These are phyloP conservation scores for Nicotiana rustica DNA, from an alignment of 305 asterid species.

Conservation along the genomic window DNA sequence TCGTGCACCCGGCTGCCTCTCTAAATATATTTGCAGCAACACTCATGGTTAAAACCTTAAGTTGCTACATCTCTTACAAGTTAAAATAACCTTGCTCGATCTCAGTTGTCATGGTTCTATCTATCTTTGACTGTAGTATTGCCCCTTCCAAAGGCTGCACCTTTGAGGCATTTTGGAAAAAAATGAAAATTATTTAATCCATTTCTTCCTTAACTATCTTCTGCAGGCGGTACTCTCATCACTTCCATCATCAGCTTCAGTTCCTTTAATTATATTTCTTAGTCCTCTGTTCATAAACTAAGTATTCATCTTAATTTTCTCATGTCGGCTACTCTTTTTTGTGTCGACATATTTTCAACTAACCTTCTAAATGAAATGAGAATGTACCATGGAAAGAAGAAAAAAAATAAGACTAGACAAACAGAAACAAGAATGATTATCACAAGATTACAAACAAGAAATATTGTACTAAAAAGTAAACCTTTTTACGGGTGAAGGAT, in stretches of 20 bases:
- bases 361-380: background rate
- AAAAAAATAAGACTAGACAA: background rate
- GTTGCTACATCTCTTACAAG: background rate
- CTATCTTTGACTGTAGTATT: background rate
- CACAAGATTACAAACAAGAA: background rate
- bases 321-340: background rate
- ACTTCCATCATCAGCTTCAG: background rate
- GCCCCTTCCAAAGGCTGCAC: background rate
- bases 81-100: background rate
- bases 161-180: background rate
- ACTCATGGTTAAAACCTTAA: background rate
- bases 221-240: background rate
- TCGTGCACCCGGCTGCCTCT: no score
- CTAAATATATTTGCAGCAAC: background rate
- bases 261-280: background rate
- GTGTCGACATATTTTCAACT: background rate
- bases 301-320: background rate
- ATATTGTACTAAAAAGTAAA: background rate
- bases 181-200: background rate
- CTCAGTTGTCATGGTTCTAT: background rate
- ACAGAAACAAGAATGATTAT: background rate
- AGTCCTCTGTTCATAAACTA: background rate
- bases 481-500: background rate
- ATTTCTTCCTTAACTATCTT: background rate
- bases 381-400: background rate